Percentiles rank a stretch among this genome's conserved stretches.
Conservation (phyloP, 179 eudicot species). For the Spinacia oleracea region DNA sequence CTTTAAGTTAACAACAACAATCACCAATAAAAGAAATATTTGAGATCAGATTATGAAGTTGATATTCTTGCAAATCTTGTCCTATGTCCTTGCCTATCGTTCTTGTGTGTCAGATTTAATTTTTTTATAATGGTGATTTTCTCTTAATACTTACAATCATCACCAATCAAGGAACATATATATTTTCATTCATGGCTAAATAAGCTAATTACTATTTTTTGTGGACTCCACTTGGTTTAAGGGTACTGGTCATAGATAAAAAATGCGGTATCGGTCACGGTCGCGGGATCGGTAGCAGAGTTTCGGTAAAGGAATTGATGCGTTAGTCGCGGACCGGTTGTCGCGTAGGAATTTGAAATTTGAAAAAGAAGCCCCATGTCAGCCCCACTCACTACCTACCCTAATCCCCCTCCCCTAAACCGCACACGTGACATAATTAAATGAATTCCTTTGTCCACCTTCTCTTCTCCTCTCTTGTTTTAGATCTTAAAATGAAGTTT, state of each 20-base stretch:
- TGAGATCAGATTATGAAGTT: not conserved
- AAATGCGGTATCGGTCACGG: too few species aligned
- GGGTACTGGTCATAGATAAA: not conserved
- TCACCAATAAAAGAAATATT: not conserved
- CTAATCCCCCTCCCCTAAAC: too few species aligned
- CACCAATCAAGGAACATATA: not conserved
- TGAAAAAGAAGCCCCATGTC: too few species aligned
- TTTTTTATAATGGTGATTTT: not conserved
- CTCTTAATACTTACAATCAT: not conserved
- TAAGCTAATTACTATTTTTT: not conserved
- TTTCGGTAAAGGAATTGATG: too few species aligned
- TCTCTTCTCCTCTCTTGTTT: too few species aligned
- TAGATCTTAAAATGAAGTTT: too few species aligned
- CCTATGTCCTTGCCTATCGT: not conserved
- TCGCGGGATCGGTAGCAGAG: not conserved
- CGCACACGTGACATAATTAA: too few species aligned
- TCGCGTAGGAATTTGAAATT: too few species aligned
- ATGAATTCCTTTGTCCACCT: too few species aligned
- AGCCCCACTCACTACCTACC: too few species aligned
- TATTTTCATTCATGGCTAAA: not conserved
- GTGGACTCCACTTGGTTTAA: not conserved
- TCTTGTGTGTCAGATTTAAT: too few species aligned
- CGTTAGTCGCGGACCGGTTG: not conserved
- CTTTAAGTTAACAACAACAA: not conserved
- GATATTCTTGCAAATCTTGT: not conserved